Percentiles rank a stretch among this genome's conserved stretches.
phyloP scores from a whole-genome alignment of 139 green algal species.

The Chlamydomonas eustigma region DNA sequence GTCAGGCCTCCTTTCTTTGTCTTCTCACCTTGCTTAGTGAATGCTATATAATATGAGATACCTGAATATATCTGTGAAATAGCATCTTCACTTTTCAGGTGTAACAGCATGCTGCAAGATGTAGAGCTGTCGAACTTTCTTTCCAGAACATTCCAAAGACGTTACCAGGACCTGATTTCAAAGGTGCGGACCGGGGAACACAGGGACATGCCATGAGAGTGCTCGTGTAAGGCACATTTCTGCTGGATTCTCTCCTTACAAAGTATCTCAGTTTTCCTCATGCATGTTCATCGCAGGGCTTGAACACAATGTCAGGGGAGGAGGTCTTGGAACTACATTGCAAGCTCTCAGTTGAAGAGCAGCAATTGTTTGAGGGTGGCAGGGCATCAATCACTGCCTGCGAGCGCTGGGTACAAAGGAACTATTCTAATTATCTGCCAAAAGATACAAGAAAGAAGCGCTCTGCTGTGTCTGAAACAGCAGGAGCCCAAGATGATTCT shows the following conservation, averaged over 20 bases:
- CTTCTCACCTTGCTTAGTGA: no score
- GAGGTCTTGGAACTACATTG: conserved; percentile 36
- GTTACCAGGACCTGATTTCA: conserved; percentile 40
- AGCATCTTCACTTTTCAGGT: no score
- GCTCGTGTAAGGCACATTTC: no score
- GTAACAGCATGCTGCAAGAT: conserved; percentile 19
- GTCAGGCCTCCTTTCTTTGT: no score
- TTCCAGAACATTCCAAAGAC: conserved; percentile 9
- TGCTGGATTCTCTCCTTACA: background rate
- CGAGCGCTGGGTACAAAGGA: conserved; percentile 22
- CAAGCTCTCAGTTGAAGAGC: conserved; percentile 48
- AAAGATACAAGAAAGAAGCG: no score
- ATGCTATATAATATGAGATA: no score
- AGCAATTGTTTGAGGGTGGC: conserved; percentile 38
- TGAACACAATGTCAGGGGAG: conserved; percentile 38
- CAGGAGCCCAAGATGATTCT: no score
- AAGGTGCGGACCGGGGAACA: conserved; percentile 2
- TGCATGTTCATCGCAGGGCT: conserved; percentile 8
- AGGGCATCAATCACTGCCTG: conserved; percentile 14
- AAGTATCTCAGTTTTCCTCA: background rate
- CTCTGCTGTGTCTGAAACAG: no score
- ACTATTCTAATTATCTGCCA: no score
- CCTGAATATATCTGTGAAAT: no score
- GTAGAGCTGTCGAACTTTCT: conserved; percentile 29
- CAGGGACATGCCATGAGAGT: background rate